Base-by-base conservation (phyloP, 768 basidiomycete species). In the Suillus placidus region DNA sequence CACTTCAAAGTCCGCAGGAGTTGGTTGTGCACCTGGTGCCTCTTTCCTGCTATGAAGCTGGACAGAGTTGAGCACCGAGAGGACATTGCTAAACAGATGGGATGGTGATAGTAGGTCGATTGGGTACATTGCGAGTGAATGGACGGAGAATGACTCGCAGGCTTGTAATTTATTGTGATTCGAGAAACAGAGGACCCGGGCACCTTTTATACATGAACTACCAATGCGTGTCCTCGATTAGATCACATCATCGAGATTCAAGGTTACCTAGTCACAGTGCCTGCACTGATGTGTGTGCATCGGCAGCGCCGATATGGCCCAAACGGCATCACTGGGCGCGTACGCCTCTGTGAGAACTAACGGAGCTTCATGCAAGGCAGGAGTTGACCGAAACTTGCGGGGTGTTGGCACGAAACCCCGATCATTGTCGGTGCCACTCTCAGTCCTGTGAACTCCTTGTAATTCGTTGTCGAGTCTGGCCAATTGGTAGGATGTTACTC, bases 1-100 rank as follows among this genome's bases (percentile, higher is more conserved):
- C 20, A 90, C 76, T 69, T 89, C 88, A 64, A 87, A 89, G 64
- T 87, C 82, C 3, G 74, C 69, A 23, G 80, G 81, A 13, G 78
- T 72, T 51, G 76, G 80, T 34, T 78, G 79, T 34, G 73, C 74
- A 16, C 75, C 70, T 56, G 71, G 68, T 7, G 76, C 63, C 16
- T 73, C 57, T 65, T 77, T 75, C 65, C 76, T 67, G 67, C 67
- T 73, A 38, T 75, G 73, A 61, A 75, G 73, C 64, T 82, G 73
- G 45, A 81, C 77, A 7, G 85, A 84, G 62, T 80, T 81, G 61
- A 87, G 75, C 34, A 84, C 68, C 37, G 81, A 83, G 26, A 85
- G 65, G 16, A 80, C 81, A 18, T 86, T 79, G 49, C 80, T 78
- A 66, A 87, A 74, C 65, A 88, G 77, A 26, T 84, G 80, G 54